phyloP scores from a whole-genome alignment of 805 yeast genomes.

The Wickerhamomyces strasburgensis region DNA sequence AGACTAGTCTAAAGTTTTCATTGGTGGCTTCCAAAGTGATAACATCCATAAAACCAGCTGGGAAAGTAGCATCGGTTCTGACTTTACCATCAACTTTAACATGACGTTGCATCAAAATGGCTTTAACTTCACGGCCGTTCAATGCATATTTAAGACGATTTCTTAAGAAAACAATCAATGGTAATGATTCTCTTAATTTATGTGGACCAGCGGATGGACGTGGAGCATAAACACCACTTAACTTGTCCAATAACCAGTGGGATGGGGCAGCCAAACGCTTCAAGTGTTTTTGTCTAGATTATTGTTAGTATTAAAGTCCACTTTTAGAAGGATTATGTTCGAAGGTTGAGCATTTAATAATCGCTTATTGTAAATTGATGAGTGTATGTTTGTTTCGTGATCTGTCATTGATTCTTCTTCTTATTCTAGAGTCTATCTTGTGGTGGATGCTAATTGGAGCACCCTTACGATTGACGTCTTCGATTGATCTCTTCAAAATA shows the following conservation, averaged over 20 bases:
- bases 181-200: slow-evolving; percentile 97
- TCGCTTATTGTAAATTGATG: too few relatives aligned
- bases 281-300: slow-evolving; percentile 88
- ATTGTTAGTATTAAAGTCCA: slow-evolving; percentile 16
- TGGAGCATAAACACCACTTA: slow-evolving; percentile 99
- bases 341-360: too few relatives aligned
- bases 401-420: not conserved
- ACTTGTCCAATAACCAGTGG: slow-evolving; percentile 99
- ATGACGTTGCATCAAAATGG: slow-evolving; percentile 96
- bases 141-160: slow-evolving; percentile 98
- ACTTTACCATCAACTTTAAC: slow-evolving; percentile 99
- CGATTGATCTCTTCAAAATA: too few relatives aligned
- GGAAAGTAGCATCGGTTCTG: slow-evolving; percentile 98
- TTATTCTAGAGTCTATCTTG: not conserved
- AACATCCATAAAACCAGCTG: slow-evolving; percentile 99
- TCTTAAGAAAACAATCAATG: slow-evolving; percentile 94
- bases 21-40: slow-evolving; percentile 95
- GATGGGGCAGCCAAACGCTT: slow-evolving; percentile 99
- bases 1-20: slow-evolving; percentile 98
- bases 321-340: not conserved
- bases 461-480: too few relatives aligned
- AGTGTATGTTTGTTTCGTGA: too few relatives aligned
- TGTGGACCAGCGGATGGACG: slow-evolving; percentile 99
- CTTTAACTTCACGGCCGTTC: slow-evolving; percentile 98
- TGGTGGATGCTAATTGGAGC: not conserved